Base-by-base conservation (phyloP, 1,284 basidiomycete species). In the Malassezia arunalokei region DNA sequence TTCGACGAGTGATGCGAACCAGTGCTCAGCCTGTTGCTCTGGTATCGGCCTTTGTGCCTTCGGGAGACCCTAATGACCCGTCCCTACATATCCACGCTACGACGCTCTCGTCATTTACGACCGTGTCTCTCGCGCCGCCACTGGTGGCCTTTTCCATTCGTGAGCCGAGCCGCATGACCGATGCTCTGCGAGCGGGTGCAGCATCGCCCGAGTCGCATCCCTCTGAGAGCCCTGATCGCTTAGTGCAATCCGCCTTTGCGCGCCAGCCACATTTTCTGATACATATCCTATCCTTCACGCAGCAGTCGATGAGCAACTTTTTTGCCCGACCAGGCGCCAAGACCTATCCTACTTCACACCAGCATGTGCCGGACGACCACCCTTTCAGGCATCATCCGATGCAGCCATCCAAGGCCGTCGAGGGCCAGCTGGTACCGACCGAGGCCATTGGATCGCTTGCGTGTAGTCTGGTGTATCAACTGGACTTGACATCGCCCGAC, bases 1-100 rank as follows among this genome's bases (percentile, higher is more conserved):
- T 55, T 38, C 40, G 41, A 6, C 17, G 40, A 6, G 39, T 55
- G 37, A 58, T 58, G 57, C 48, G 53, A 5, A 6, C 30, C 8
- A 48, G 53, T 29, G 57, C 57, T 11, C 57, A 59, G 37, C 54
- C 57, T 2, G 54, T 59, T 7, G 57, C 57, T n/a, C 40, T 59
- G 31, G 42, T 59, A 14, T 51, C 57, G 6, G 48, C 53, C 7
- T 51, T 49, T 31, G 15, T 58, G n/a, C 53, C 57, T 8, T 12
- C 20, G 20, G 45, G 38, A 8, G 24, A n/a, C 5, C 14, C 37
- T 8, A 28, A 37, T 14, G 6, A 35, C 6, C n/a, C 7, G n/a
- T 39, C 47, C 9, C 39, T 15, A 14, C 42, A 41, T 5, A 41
- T 58, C 11, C 57, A 59, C 28, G 43, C 49, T 8, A 55, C 54